Conservation (phyloP, 73 alveolate species). For the Tetrahymena borealis region DNA sequence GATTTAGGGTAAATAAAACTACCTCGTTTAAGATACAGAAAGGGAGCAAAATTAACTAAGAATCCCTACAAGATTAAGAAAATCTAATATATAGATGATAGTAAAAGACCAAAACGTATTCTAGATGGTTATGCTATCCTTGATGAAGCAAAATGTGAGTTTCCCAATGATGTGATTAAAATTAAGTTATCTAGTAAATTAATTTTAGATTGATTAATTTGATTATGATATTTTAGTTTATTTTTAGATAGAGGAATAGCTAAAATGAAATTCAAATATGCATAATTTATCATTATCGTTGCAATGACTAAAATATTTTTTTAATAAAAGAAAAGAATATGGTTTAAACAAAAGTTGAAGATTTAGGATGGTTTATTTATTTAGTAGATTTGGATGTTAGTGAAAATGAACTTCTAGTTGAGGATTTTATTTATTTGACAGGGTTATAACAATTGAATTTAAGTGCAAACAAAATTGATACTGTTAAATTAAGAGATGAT, state of each 20-base stretch:
- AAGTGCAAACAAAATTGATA: conserved; percentile 23
- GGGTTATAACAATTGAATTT: conserved; percentile 11
- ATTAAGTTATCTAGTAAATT: conserved; percentile 28
- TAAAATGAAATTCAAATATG: neutral
- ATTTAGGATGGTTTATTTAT: conserved; percentile 21
- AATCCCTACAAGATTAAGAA: conserved; percentile 38
- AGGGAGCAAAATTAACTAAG: conserved; percentile 8
- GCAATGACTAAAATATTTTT: neutral
- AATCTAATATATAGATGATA: conserved; percentile 29
- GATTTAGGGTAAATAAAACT: neutral
- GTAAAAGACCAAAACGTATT: conserved; percentile 11
- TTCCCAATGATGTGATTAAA: conserved; percentile 35
- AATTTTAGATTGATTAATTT: neutral
- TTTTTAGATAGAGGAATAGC: too few relatives aligned
- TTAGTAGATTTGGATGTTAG: conserved; percentile 36
- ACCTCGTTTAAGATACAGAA: neutral
- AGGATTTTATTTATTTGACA: conserved; percentile 25
- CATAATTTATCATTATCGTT: neutral
- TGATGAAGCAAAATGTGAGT: conserved; percentile 22
- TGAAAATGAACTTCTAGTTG: conserved; percentile 18
- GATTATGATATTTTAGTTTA: too few relatives aligned
- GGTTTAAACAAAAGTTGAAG: conserved; percentile 17
- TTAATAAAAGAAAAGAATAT: conserved; percentile 16
- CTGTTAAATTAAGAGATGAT: neutral
- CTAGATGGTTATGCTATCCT: conserved; percentile 35